Base-by-base conservation (phyloP, 768 basidiomycete species). In the Holtermanniella nyarrowii region DNA sequence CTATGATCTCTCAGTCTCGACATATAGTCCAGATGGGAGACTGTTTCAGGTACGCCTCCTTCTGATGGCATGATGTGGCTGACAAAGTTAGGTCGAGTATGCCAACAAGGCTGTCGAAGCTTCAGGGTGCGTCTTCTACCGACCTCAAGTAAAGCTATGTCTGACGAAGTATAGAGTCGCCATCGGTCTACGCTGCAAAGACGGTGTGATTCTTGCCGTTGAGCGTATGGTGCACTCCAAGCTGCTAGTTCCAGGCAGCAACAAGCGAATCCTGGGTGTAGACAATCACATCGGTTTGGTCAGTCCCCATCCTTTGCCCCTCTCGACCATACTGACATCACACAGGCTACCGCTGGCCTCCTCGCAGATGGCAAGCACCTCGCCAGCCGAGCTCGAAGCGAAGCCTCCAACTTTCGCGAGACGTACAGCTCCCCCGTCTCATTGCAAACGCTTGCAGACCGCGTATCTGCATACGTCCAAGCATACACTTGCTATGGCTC, bases 51-150 rank as follows among this genome's bases (percentile, higher is more conserved):
- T 88, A 25, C 47, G 75, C 52, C 22, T 42, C 18, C 41, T 51
- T 44, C 62, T 10, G 11, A 18, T 41, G 26, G 31, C 27, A 20
- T 44, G 42, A 14, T 26, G 16, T 44, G 55, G 46, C 49, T 59
- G 20, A 48, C 16, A 14, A 22, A 40, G 14, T 21, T 59, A 93
- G 89, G 85, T 97, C 71, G 93, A 97, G 75, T 97, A 97, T 65
- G 95, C 95, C 49, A 85, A 83, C 75, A 97, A 99, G 74, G 93
- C 95, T 12, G 95, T 97, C 56, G 95, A 99, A 75, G 93, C 95
- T 75, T 88, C 93, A 39, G 95, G 95, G 86, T 90, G 71, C 55
- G 79, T 63, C 1, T 37, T 39, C 42, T 48, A 10, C 20, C 40
- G n/a, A 37, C 7, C 31, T 37, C 31, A 13, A 39, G 41, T 42